Base-by-base conservation (phyloP, 306 rosid genomes). In the Pyrus betulifolia region DNA sequence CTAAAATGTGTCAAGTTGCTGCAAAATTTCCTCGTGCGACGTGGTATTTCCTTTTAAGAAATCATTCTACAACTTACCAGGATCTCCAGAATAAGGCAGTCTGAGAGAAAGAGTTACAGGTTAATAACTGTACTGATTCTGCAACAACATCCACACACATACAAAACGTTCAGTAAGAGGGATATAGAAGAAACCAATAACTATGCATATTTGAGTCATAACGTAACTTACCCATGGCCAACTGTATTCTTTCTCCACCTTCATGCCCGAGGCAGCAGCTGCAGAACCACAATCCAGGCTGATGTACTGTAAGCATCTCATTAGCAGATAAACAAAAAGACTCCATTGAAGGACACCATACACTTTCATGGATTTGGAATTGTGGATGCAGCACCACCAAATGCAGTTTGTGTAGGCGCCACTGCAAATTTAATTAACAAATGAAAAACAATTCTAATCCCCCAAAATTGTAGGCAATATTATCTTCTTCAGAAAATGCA, bases 81-180 rank as follows among this genome's bases (percentile, higher is more conserved):
- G 97, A 84, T 92, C 82, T 78, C 97, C 96, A 11, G 91, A 85
- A 90, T 91, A 88, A 19, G 93, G 97, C 73, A 82, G 87, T 82
- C 97, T 86, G 84, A 87, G 5, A 71, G 97, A 93, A 84, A 90
- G 97, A 76, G 91, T 81, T 76, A 57, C 57, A 18, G 96, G 98
- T 82, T 88, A 90, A 77, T 86, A 65, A 74, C 86, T 79, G 81
- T 84, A 76, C 19, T 87, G 86, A 85, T 92, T 93, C 97, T 92
- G 87, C 66, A 88, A 67, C 82, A 59, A 54, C 13, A 69, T 54
- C 65, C 69, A 73, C 21, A 80, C 55, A 51, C 52, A 31, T 25
- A 74, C 14, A 75, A 66, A 3, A 30, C 40, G 68, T 54, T 42
- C 62, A 74, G 27, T 27, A 27, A 70, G 1, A 46, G 52, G 17